Evolutionary conservation across 371 early-diverging fungal genomes (phyloP).

Genomic region (Basidiobolus meristosporus): DNA sequence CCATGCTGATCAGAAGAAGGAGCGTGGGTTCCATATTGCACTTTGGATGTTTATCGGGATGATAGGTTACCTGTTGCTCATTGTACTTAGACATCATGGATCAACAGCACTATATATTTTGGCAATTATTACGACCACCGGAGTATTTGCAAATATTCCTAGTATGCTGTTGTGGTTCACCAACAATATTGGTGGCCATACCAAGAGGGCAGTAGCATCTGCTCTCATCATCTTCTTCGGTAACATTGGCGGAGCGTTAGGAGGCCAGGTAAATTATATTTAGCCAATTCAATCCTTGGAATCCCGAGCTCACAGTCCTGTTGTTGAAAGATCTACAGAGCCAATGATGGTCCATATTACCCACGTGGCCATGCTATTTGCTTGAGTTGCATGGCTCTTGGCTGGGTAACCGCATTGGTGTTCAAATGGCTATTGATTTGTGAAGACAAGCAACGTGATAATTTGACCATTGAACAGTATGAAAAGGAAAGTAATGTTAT

Average conservation of each 20-base stretch:
- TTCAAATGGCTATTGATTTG: not conserved
- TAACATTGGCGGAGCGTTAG: conserved; percentile 27
- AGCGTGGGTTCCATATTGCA: not conserved
- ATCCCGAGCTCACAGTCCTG: too few relatives aligned
- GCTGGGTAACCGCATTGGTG: too few relatives aligned
- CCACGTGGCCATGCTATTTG: not conserved
- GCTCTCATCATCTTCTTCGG: conserved; percentile 39
- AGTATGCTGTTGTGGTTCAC: conserved; percentile 39
- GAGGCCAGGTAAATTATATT: too few relatives aligned
- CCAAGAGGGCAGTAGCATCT: conserved; percentile 34
- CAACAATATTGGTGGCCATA: conserved; percentile 38
- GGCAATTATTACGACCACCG: conserved; percentile 23
- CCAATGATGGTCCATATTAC: not conserved
- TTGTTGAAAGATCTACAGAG: not conserved
- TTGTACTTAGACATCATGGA: not conserved
- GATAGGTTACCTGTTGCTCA: not conserved
- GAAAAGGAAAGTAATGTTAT: too few relatives aligned
- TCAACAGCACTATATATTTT: conserved; percentile 14
- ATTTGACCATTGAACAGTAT: not conserved
- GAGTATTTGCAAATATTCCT: conserved; percentile 33
- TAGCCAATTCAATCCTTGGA: too few relatives aligned
- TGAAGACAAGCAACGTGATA: not conserved
- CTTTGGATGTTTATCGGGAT: not conserved
- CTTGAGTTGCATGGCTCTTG: too few relatives aligned
- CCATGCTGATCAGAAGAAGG: not conserved